A percentile compares a stretch with the other conserved stretches of the same genome.
phyloP scores from a whole-genome alignment of 768 basidiomycete species.

The Rhodosporidiobolus odoratus region DNA sequence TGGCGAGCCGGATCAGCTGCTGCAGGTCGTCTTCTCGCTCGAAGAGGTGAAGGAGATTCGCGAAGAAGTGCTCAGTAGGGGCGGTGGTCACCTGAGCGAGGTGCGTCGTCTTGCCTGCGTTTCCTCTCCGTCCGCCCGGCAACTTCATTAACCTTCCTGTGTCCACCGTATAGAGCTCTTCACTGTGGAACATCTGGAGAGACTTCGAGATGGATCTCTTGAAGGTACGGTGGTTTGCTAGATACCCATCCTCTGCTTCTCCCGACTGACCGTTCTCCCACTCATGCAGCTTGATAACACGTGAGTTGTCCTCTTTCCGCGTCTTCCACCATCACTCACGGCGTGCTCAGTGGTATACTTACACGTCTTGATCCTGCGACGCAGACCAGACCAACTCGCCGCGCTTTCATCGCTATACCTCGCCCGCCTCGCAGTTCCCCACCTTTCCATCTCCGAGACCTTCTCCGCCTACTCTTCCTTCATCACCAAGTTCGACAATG shows the following conservation, averaged over 20 bases:
- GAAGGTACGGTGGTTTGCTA: slow-evolving; percentile 46
- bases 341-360: background rate
- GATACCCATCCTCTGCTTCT: background rate
- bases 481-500: slow-evolving; percentile 68
- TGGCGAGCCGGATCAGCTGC: slow-evolving; percentile 52
- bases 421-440: slow-evolving; percentile 67
- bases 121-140: background rate
- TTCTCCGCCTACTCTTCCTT: slow-evolving; percentile 82
- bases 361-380: background rate
- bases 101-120: slow-evolving; percentile 49
- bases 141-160: background rate
- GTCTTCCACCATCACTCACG: background rate
- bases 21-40: slow-evolving; percentile 56
- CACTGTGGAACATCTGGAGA: slow-evolving; percentile 64
- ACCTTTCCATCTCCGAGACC: slow-evolving; percentile 69
- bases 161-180: slow-evolving; percentile 55
- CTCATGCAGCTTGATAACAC: slow-evolving; percentile 13
- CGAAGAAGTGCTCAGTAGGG: slow-evolving; percentile 56
- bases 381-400: slow-evolving; percentile 52
- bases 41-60: slow-evolving; percentile 61
- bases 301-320: slow-evolving; percentile 1
- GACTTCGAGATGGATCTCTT: slow-evolving; percentile 71
- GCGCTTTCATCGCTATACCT: slow-evolving; percentile 59
- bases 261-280: background rate
- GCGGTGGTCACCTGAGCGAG: slow-evolving; percentile 60